These are phyloP conservation scores for Dryadomyces quercus-mongolicae DNA, from an alignment of 2,329 filamentous ascomycete genomes.

Conservation along the genomic window DNA sequence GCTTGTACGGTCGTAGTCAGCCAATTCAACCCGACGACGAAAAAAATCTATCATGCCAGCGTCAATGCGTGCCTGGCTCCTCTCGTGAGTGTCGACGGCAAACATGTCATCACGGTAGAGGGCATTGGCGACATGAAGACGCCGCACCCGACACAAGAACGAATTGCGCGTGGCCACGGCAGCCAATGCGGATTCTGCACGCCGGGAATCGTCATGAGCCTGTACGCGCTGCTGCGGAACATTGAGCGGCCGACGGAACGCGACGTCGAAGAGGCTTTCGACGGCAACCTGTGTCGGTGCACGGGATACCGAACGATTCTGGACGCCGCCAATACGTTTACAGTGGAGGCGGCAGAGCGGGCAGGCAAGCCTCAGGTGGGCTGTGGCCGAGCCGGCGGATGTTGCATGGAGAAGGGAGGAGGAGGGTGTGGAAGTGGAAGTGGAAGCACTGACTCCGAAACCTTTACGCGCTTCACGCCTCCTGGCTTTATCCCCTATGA, in stretches of 20 bases:
- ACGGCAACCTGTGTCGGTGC: slow-evolving; percentile 90
- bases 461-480: slow-evolving; percentile 48
- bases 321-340: slow-evolving; percentile 88
- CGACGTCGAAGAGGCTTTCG: slow-evolving; percentile 90
- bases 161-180: slow-evolving; percentile 82
- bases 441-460: slow-evolving; percentile 30
- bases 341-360: slow-evolving; percentile 30
- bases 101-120: slow-evolving; percentile 96
- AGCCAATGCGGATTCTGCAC: slow-evolving; percentile 91
- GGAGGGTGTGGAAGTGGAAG: slow-evolving; percentile 47
- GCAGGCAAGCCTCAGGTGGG: slow-evolving; percentile 29
- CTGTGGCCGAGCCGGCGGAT: slow-evolving; percentile 34
- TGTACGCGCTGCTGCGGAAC: slow-evolving; percentile 87
- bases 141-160: slow-evolving; percentile 82
- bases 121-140: slow-evolving; percentile 81
- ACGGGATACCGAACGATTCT: slow-evolving; percentile 92
- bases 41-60: slow-evolving; percentile 87
- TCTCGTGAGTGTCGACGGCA: slow-evolving; percentile 85
- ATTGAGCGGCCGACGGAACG: slow-evolving; percentile 64
- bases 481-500: slow-evolving; percentile 92
- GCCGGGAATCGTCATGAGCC: slow-evolving; percentile 93
- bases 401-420: slow-evolving; percentile 57
- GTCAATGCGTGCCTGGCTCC: slow-evolving; percentile 94
- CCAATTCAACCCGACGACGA: slow-evolving; percentile 85
- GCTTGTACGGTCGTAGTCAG: slow-evolving; percentile 93